These are phyloP conservation scores for Teunomyces atbi DNA, from an alignment of 805 yeast genomes.

Conservation along the genomic window DNA sequence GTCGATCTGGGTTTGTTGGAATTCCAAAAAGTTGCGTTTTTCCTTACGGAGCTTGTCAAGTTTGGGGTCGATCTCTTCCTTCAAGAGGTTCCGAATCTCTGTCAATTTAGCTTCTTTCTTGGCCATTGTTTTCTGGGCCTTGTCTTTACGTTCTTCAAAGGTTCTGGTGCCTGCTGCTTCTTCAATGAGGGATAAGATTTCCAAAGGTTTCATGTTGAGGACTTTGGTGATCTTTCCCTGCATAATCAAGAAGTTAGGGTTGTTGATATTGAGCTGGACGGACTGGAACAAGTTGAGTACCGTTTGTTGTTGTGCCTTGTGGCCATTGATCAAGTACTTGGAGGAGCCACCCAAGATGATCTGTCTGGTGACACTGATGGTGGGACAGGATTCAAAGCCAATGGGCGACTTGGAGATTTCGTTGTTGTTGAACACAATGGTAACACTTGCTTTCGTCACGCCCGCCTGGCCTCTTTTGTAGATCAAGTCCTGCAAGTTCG, in stretches of 20 bases:
- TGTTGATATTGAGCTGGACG: constrained; percentile 92
- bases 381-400: constrained; percentile 74
- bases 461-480: constrained; percentile 99
- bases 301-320: constrained; percentile 91
- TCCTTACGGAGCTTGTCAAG: constrained; percentile 76
- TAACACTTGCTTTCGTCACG: constrained; percentile 93
- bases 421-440: constrained; percentile 88
- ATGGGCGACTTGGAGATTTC: constrained; percentile 79
- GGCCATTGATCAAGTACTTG: constrained; percentile 92
- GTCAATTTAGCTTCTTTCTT: constrained; percentile 83
- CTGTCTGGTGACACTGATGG: constrained; percentile 89
- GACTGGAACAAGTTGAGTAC: constrained; percentile 89
- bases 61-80: constrained; percentile 92
- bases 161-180: constrained; percentile 98
- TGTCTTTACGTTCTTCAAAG: constrained; percentile 90
- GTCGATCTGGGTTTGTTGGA: constrained; percentile 79
- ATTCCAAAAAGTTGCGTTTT: constrained; percentile 79
- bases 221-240: constrained; percentile 98
- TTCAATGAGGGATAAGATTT: constrained; percentile 85
- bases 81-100: constrained; percentile 69
- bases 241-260: constrained; percentile 96
- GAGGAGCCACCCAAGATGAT: constrained; percentile 88
- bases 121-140: constrained; percentile 87
- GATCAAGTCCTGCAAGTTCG: constrained; percentile 87
- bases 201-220: constrained; percentile 91